Base-by-base conservation (phyloP, 2,329 filamentous ascomycete species). In the Trichoderma gracile region DNA sequence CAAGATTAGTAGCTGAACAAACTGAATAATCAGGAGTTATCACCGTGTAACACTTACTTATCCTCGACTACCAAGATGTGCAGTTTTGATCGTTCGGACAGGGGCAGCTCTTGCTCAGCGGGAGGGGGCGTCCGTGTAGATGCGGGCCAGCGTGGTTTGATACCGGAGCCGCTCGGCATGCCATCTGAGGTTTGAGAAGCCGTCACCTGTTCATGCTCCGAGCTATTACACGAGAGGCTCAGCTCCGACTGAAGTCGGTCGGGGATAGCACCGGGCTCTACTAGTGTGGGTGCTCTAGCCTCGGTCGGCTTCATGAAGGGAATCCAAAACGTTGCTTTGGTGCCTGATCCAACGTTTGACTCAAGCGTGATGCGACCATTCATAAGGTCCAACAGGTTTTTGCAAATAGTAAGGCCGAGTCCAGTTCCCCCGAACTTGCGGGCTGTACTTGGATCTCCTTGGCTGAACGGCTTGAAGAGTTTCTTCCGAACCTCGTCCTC, bases 51-150 rank as follows among this genome's bases (percentile, higher is more conserved):
- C 19, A 80, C 85, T 80, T 78, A 87, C 85, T 93, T 93, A 73
- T 94, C 91, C 76, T 94, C 91, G 2, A 93, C 91, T 1, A 95
- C 86, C 21, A 94, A 77, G n/a, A 94, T 80, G 54, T 91, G 85
- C 6, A 88, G 81, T 43, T 85, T 83, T 61, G 84, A 79, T 62
- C 91, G 82, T 62, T 91, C 88, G 2, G 80, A 75, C 17, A 79
- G 76, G 3, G 83, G 77, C 1, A 91, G 72, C 19, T 83, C 83
- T 52, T 82, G 74, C 1, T 81, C 79, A 5, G 77, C 71, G n/a
- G 66, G 74, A 12, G 74, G 72, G n/a, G 78, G 72, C 4, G 76
- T 71, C 68, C 78, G 72, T 5, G 71, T 66, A 5, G 78, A 77
- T 9, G 72, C 74, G 50, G 73, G 71, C 30, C 77, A 71, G 19